Evolutionary conservation across 1,284 basidiomycete species (phyloP).

Genomic region (Xanthoconium separans): DNA sequence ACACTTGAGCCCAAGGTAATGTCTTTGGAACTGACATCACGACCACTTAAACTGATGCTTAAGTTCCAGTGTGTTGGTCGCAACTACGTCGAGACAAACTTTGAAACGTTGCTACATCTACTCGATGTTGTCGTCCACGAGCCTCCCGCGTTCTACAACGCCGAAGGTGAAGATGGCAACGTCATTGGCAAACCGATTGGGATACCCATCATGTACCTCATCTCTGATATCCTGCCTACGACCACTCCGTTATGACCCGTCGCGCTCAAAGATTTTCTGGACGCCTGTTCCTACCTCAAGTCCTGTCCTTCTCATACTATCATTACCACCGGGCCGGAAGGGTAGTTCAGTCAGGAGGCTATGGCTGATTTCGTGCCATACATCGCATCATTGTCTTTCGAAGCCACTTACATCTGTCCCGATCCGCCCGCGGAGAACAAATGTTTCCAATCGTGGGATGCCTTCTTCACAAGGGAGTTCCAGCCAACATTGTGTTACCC

Average conservation of each 20-base stretch:
- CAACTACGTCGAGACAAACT: neutral
- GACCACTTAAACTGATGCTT: neutral
- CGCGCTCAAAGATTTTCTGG: neutral
- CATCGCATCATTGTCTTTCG: conserved; percentile 1
- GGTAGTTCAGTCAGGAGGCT: conserved; percentile 10
- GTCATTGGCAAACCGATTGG: conserved; percentile 7
- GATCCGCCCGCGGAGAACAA: conserved; percentile 3
- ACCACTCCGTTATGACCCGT: conserved; percentile 14
- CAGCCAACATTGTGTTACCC: neutral
- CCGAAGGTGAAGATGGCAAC: conserved; percentile 10
- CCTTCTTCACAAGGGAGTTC: conserved; percentile 5
- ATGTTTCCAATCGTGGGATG: conserved; percentile 7
- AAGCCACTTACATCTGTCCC: conserved; percentile 3
- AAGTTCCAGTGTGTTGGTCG: conserved; percentile 7
- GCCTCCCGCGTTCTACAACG: conserved; percentile 14
- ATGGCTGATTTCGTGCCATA: neutral
- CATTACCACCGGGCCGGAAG: neutral
- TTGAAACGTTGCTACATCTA: conserved; percentile 1
- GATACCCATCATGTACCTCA: conserved; percentile 14
- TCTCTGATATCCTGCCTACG: conserved; percentile 25
- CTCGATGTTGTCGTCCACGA: conserved; percentile 13
- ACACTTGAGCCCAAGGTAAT: conserved; percentile 11
- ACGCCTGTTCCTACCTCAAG: conserved; percentile 9
- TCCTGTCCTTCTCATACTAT: neutral
- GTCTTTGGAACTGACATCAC: neutral